Evolutionary conservation across 129 eudicot genomes (phyloP), one percentile per base, ranked within the genome.

Genomic region (Logfia minima): DNA sequence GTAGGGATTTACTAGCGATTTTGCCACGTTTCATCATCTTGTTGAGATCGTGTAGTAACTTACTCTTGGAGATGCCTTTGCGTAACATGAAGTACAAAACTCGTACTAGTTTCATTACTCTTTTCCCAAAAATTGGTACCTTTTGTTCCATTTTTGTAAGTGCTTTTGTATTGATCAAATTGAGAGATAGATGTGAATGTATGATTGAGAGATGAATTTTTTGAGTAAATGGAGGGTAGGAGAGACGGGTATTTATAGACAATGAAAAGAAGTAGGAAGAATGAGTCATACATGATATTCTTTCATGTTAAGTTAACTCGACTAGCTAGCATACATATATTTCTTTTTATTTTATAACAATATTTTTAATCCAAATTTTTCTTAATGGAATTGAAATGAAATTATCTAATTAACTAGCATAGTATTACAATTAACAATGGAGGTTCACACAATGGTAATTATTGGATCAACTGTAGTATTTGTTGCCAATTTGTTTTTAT

Each of bases 41-140:
- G 82, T 75, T 87, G 55, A 90, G 86, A 24, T 90, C 87, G 4
- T 80, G 32, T 18, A 87, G 8, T 8, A 87, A 16, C 41, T 84
- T 90, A 14, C 79, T 79, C 76, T 90, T 87, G 56, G 90, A 87
- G 0, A 90, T 77, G 81, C 87, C 84, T 80, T 85, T 87, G 8
- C 85, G 74, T 45, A 90, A 35, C 90, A 87, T 76, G 81, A 79
- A 85, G 79, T 68, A 81, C 35, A 79, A 32, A 1, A 83, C 92
- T 4, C 90, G 84, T n/a, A 87, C 83, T 18, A 85, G n/a, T 51
- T 51, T 80, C 88, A 82, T 83, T 45, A 85, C 74, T 53, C 72
- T 87, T 78, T 87, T 90, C 7, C 88, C 85, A 21, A 85, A 18
- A 9, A 87, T 81, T 43, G 84, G 85, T 31, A 74, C 8, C 6